Percentiles rank a stretch among this genome's conserved stretches.
phyloP scores from a whole-genome alignment of 139 green algal genomes.

The Spirogloea muscicola region DNA sequence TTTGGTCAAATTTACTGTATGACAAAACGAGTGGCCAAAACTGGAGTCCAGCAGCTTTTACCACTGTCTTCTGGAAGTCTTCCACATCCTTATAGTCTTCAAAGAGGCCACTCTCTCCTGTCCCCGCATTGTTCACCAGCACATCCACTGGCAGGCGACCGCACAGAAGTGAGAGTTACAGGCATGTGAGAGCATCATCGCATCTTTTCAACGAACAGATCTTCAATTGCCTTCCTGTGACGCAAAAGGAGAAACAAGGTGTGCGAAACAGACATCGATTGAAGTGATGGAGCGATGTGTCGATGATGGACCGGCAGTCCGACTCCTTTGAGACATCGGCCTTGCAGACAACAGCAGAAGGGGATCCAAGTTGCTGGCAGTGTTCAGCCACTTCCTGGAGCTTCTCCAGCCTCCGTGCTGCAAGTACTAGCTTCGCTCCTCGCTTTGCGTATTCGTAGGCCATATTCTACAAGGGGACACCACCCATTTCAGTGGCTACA shows the following conservation, averaged over 20 bases:
- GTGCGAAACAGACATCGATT: too few relatives aligned
- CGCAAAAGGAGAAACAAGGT: too few relatives aligned
- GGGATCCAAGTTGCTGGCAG: constrained; percentile 4
- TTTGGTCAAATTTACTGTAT: neutral
- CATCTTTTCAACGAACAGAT: too few relatives aligned
- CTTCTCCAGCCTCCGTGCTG: constrained; percentile 18
- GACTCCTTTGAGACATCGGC: constrained; percentile 42
- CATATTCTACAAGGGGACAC: constrained; percentile 21
- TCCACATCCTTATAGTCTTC: constrained; percentile 5
- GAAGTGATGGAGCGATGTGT: neutral
- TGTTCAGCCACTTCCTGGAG: constrained; percentile 1
- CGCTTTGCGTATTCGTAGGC: constrained; percentile 43
- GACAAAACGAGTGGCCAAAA: neutral
- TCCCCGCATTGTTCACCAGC: constrained; percentile 46
- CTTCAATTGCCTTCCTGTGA: too few relatives aligned
- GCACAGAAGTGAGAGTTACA: neutral
- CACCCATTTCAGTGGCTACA: too few relatives aligned
- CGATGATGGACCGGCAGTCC: constrained; percentile 36
- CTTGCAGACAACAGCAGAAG: neutral
- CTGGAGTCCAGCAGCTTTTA: neutral
- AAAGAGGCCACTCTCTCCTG: constrained; percentile 28
- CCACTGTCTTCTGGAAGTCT: neutral
- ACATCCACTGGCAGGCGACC: constrained; percentile 21
- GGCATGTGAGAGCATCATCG: too few relatives aligned
- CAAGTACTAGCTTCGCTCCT: constrained; percentile 29